phyloP scores from a whole-genome alignment of 805 yeast genomes.

The Metschnikowia shivogae region DNA sequence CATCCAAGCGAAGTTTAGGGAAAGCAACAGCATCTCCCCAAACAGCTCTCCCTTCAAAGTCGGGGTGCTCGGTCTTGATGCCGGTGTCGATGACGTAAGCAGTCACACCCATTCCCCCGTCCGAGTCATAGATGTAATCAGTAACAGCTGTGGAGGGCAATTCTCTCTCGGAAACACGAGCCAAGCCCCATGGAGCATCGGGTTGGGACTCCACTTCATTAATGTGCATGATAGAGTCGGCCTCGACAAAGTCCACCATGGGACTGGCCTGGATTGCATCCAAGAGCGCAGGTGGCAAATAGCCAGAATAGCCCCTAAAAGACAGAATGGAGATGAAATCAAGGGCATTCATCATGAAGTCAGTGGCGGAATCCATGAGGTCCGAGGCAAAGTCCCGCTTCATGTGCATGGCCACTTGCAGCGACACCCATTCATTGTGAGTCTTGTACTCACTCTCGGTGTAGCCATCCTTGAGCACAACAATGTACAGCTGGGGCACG shows the following conservation, averaged over 20 bases:
- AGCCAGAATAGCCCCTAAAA: constrained; percentile 21
- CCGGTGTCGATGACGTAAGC: constrained; percentile 91
- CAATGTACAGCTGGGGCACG: constrained; percentile 14
- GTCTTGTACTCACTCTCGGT: constrained; percentile 5
- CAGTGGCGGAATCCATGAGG: constrained; percentile 11
- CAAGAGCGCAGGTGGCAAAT: constrained; percentile 18
- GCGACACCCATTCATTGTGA: constrained; percentile 14
- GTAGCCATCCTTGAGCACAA: constrained; percentile 15
- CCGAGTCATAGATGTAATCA: constrained; percentile 58
- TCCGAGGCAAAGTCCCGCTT: constrained; percentile 23
- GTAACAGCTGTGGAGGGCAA: constrained; percentile 27
- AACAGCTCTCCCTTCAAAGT: constrained; percentile 76
- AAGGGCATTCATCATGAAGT: constrained; percentile 5
- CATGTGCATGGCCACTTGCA: constrained; percentile 4
- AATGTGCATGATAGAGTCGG: constrained; percentile 20
- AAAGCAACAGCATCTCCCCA: constrained; percentile 73
- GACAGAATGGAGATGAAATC: constrained; percentile 11
- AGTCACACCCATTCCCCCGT: constrained; percentile 80
- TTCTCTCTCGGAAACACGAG: constrained; percentile 81
- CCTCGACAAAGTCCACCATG: constrained; percentile 22
- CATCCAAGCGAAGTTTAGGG: constrained; percentile 71
- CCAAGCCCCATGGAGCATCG: constrained; percentile 95
- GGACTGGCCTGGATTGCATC: constrained; percentile 13
- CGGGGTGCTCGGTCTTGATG: constrained; percentile 66
- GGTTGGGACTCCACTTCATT: constrained; percentile 58